Evolutionary conservation across 495 filamentous ascomycete species (phyloP), one percentile per base, ranked within the genome.

Genomic region (Podospora fimiseda): DNA sequence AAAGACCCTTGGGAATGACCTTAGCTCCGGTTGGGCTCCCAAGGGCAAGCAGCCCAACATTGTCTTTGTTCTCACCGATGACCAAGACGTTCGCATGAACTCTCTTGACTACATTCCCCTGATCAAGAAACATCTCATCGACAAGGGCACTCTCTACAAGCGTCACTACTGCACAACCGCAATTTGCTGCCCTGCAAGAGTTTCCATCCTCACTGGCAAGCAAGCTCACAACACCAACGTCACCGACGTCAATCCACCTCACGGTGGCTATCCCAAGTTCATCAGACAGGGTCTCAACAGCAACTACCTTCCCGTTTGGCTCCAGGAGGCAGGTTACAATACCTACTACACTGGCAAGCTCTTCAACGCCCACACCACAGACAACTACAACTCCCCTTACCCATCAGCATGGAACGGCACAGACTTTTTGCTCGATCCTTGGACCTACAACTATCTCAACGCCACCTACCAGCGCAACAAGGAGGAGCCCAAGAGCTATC

Each of bases 301-400:
- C 0, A 71, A 79, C 52, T 88, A 80, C 55, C 73, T 89, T 9
- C 84, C 85, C 0, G 58, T 87, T 1, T 89, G 85, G 85, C 70
- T 89, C 2, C 83, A 88, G 55, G 53, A 79, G 6, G 78, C 80
- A 0, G 84, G 84, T n/a, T 88, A 88, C 60, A 75, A 82, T 58
- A 88, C 84, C 1, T 87, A 82, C 64, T 88, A 88, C 63, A 83
- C 80, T 1, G 84, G 85, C 36, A 89, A 89, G 62, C 72, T 89
- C 2, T 84, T 86, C 64, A 89, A 88, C 59, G 71, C 74, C 0
- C 82, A 86, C 56, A 80, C 75, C 0, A 58, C 78, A 1, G 56
- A 75, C 2, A 85, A 82, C 48, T 86, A 85, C 61, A 48, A 83
- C 59, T 61, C 66, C 1, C 85, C 85, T 0, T 75, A 72, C 59